Conservation (phyloP, 352 stramenopile genomes). For the Phytophthora idaei region DNA sequence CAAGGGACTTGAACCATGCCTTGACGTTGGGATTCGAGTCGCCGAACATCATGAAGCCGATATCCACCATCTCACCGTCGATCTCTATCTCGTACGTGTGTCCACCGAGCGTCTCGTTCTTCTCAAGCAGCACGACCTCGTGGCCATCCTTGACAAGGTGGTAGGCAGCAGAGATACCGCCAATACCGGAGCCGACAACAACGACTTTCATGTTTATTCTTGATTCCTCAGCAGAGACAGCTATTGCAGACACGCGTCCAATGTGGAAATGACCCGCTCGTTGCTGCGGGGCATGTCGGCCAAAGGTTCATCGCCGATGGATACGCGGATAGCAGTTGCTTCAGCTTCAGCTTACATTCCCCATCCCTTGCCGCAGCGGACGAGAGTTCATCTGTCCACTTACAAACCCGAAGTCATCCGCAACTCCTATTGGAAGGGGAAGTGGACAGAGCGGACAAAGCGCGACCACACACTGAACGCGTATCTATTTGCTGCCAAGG, state of each 20-base stretch:
- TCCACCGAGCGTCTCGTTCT: slow-evolving; percentile 78
- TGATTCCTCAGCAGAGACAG: slow-evolving; percentile 5
- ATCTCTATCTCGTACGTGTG: slow-evolving; percentile 91
- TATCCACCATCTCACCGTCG: slow-evolving; percentile 83
- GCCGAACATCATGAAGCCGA: slow-evolving; percentile 92
- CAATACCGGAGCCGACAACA: slow-evolving; percentile 84
- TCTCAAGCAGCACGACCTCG: slow-evolving; percentile 82
- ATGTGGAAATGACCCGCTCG: slow-evolving; percentile 30
- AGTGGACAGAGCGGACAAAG: slow-evolving; percentile 12
- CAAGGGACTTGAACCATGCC: slow-evolving; percentile 88
- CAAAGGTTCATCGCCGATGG: slow-evolving; percentile 8
- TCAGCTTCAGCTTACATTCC: slow-evolving; percentile 30
- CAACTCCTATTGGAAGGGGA: background rate
- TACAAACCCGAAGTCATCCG: slow-evolving; percentile 31
- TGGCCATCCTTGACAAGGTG: slow-evolving; percentile 86
- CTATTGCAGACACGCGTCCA: slow-evolving; percentile 30
- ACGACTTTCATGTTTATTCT: slow-evolving; percentile 79
- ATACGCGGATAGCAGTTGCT: slow-evolving; percentile 28
- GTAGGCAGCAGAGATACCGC: slow-evolving; percentile 83
- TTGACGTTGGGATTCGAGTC: slow-evolving; percentile 93
- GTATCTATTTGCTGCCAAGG: slow-evolving; percentile 24
- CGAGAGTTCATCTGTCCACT: slow-evolving; percentile 28
- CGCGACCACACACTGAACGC: slow-evolving; percentile 19
- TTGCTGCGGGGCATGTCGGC: slow-evolving; percentile 1
- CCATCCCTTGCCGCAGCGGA: slow-evolving; percentile 19